Percentiles rank a stretch among this genome's conserved stretches.
Conservation (phyloP, 257 asterid species). For the Pogostemon cablin region DNA sequence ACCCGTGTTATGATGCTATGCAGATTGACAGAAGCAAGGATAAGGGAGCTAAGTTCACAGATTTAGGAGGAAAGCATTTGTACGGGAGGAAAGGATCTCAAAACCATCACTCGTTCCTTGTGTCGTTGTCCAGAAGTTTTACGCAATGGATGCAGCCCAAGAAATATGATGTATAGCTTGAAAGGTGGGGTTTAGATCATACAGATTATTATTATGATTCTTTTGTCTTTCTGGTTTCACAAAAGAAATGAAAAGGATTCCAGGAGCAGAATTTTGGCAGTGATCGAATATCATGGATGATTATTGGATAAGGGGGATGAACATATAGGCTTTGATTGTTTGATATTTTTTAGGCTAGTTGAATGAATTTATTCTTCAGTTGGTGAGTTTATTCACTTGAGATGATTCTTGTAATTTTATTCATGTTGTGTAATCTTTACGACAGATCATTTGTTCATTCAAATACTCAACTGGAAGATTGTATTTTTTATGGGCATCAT, state of each 20-base stretch:
- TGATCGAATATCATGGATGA: slow-evolving; percentile 25
- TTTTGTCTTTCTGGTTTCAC: slow-evolving; percentile 38
- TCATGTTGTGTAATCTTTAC: slow-evolving; percentile 28
- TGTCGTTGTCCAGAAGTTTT: slow-evolving; percentile 63
- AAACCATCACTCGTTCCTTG: slow-evolving; percentile 58
- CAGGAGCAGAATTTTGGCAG: slow-evolving; percentile 34
- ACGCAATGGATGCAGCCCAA: slow-evolving; percentile 76
- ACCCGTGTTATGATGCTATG: slow-evolving; percentile 21
- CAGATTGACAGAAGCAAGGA: slow-evolving; percentile 95
- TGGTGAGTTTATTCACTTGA: slow-evolving; percentile 24
- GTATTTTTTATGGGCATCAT: slow-evolving; percentile 13
- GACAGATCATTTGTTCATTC: slow-evolving; percentile 31
- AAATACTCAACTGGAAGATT: slow-evolving; percentile 22
- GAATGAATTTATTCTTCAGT: slow-evolving; percentile 46
- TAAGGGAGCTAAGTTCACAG: slow-evolving; percentile 88
- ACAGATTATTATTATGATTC: slow-evolving; percentile 40
- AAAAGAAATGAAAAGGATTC: slow-evolving; percentile 24
- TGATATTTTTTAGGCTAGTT: slow-evolving; percentile 28
- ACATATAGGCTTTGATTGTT: slow-evolving; percentile 32
- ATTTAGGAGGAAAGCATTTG: slow-evolving; percentile 92
- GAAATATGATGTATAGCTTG: slow-evolving; percentile 64
- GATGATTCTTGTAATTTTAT: slow-evolving; percentile 30
- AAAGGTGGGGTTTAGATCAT: slow-evolving; percentile 15
- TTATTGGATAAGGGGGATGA: slow-evolving; percentile 29
- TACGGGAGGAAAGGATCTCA: slow-evolving; percentile 75